Evolutionary conservation across 768 basidiomycete genomes (phyloP), one percentile per base, ranked within the genome.

Genomic region (Neoboletus brunneissimus): DNA sequence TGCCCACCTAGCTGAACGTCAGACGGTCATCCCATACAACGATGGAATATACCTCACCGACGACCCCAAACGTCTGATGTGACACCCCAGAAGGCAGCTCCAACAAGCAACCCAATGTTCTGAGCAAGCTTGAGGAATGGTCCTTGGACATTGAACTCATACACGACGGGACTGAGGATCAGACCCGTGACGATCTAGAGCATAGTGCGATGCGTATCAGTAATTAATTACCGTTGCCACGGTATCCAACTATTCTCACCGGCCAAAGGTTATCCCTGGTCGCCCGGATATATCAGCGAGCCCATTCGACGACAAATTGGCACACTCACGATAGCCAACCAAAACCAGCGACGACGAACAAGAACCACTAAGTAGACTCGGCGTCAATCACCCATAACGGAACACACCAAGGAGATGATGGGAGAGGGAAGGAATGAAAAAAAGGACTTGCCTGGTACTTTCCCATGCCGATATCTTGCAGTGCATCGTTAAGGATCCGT

Each of bases 401-500:
- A 32, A 8, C 23, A 10, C 38, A 47, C 13, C n/a, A 48, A n/a
- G 11, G 18, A n/a, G 25, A 53, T 38, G 44, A 48, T 27, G 16
- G 45, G 50, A 57, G 25, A 16, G 34, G 11, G 23, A n/a, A 13
- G 16, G 56, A 12, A 45, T 18, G 40, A 25, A 52, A 31, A 20
- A 1, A 4, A 31, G 7, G n/a, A 58, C 69, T 56, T 58, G 80
- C 81, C 70, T 86, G 86, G 64, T 87, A 87, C 48, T 72, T 81
- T n/a, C 86, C 85, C 83, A 87, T 86, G 16, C 85, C 85, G 31
- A 87, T 82, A 22, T 86, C 80, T 64, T 86, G 84, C 11, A 87
- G 71, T 0, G 85, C 85, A 55, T 76, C 72, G 56, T 85, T 87
- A 52, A 87, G 67, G 10, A 86, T 73, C 8, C 73, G 70, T 2